Percentiles rank a stretch among this genome's conserved stretches.
Conservation (phyloP, 768 basidiomycete species). For the Agrocybe chaxingu region DNA sequence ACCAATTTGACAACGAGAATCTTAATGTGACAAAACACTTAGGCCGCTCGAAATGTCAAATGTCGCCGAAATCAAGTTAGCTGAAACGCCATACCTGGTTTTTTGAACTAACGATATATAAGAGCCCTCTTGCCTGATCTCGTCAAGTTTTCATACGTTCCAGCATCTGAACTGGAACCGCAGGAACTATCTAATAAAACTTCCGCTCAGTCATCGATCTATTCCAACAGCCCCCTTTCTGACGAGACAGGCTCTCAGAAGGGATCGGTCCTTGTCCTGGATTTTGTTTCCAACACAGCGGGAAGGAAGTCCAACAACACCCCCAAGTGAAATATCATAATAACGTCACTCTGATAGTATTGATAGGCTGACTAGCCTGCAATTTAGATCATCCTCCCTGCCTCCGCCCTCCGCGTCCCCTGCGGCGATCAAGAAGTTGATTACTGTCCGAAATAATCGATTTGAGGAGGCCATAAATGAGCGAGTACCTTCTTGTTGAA, state of each 20-base stretch:
- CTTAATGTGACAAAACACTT: constrained; percentile 6
- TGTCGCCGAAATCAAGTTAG: constrained; percentile 83
- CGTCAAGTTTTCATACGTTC: constrained; percentile 80
- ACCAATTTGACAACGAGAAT: background rate
- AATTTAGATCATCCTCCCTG: constrained; percentile 20
- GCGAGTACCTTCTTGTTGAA: constrained; percentile 30
- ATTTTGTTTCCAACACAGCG: constrained; percentile 34
- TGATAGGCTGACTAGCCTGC: background rate
- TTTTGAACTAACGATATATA: background rate
- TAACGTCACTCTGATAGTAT: constrained; percentile 3
- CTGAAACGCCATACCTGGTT: constrained; percentile 3
- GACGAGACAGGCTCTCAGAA: constrained; percentile 12
- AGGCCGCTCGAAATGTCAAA: constrained; percentile 78
- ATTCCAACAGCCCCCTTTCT: constrained; percentile 45
- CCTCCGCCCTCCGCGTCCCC: constrained; percentile 44
- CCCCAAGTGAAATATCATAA: constrained; percentile 20
- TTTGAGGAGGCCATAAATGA: constrained; percentile 69
- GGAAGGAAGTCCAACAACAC: constrained; percentile 27
- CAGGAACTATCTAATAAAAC: constrained; percentile 25
- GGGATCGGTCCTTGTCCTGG: constrained; percentile 44
- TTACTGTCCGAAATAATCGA: constrained; percentile 64
- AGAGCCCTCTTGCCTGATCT: constrained; percentile 82
- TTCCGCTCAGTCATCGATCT: constrained; percentile 11
- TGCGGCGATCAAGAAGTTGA: constrained; percentile 60
- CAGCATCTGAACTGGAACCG: constrained; percentile 56